Base-by-base conservation (phyloP, 2,329 filamentous ascomycete genomes). In the Clarireedia hainanense region DNA sequence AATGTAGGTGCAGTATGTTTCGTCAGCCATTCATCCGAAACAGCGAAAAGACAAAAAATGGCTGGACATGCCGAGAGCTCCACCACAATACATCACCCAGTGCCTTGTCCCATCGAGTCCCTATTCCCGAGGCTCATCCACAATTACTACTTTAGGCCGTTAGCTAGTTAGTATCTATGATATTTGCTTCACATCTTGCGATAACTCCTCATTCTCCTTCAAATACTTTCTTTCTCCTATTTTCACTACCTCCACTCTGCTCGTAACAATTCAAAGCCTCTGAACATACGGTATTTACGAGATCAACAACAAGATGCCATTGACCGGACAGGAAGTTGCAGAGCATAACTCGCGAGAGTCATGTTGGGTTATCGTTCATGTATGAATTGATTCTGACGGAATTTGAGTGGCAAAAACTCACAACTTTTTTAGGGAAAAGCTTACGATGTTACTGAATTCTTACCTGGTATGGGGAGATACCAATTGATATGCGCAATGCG, bases 341-440 rank as follows among this genome's bases (percentile, higher is more conserved):
- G 62, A 90, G 75, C 92, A 97, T 76, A 87, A 87, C 74, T 86
- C 77, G 65, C 80, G 81, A 65, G 83, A 95, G 64, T 92, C 89
- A 50, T 95, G 91, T 74, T 96, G 91, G 91, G 89, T 95, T 47
- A 89, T 95, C 67, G 81, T 95, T 58, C 88, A 95, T 73, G 88
- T 82, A 72, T 50, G 52, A 30, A 30, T 30, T 3, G 3, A 30
- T 51, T 23, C 37, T n/a, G 24, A n/a, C n/a, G 2, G 6, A 17
- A 17, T 39, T 46, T 14, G 50, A 46, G 17, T 24, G 34, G 46
- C 52, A 62, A 58, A 52, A 30, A 39, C 60, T 58, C 27, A 60
- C 50, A n/a, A 24, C 63, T 40, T 64, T 58, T 12, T n/a, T 60
- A 84, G 78, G 81, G 89, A 58, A 88, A 88, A 73, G 89, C 85